Evolutionary conservation across 2,329 filamentous ascomycete genomes (phyloP).

Genomic region (Mycosphaerelloides madeirae): DNA sequence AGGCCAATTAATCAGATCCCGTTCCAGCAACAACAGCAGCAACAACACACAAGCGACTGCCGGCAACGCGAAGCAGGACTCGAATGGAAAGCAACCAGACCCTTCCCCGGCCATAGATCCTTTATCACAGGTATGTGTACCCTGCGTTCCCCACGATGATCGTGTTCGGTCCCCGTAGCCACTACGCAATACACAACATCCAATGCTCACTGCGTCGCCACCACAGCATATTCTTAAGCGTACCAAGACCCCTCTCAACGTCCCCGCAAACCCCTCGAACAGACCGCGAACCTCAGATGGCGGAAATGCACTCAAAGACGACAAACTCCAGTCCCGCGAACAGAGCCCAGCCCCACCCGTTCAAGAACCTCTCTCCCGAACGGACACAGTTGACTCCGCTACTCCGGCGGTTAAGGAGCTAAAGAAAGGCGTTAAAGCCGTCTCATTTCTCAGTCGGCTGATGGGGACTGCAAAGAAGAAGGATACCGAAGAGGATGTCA

Average conservation of each 20-base stretch:
- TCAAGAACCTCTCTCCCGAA: constrained; percentile 13
- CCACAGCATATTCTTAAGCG: constrained; percentile 56
- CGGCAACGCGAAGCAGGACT: constrained; percentile 15
- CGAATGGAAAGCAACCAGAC: constrained; percentile 25
- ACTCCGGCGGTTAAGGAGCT: constrained; percentile 42
- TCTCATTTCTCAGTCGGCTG: constrained; percentile 86
- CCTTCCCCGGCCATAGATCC: constrained; percentile 57
- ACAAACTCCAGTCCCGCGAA: constrained; percentile 13
- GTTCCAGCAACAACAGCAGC: constrained; percentile 20
- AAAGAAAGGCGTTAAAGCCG: constrained; percentile 72
- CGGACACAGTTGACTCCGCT: constrained; percentile 20
- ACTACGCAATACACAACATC: background rate
- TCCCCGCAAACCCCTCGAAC: constrained; percentile 44
- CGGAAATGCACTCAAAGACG: constrained; percentile 18
- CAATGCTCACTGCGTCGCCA: constrained; percentile 18
- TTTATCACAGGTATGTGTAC: constrained; percentile 55
- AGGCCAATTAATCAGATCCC: constrained; percentile 22
- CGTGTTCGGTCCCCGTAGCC: background rate
- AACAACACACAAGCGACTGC: constrained; percentile 15
- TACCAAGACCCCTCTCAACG: constrained; percentile 56
- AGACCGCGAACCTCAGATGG: constrained; percentile 36
- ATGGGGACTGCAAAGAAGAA: constrained; percentile 72
- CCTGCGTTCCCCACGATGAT: background rate
- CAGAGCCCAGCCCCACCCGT: constrained; percentile 12
- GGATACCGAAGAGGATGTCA: constrained; percentile 38